Evolutionary conservation across 2,329 filamentous ascomycete genomes (phyloP), one percentile per base, ranked within the genome.

Genomic region (Trichoderma oligosporum): DNA sequence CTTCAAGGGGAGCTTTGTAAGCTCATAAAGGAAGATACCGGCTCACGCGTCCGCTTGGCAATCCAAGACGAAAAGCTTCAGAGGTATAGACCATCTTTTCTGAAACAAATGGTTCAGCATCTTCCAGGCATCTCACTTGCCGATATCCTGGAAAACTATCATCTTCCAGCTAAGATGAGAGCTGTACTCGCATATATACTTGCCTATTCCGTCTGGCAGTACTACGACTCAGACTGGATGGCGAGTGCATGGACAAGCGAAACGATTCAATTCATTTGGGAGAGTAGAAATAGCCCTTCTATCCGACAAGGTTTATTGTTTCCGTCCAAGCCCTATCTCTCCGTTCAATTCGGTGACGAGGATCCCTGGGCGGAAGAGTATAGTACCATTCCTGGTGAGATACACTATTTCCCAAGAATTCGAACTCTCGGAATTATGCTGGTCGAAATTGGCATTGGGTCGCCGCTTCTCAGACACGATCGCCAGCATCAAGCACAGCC

Each of bases 211-310:
- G 45, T 58, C 25, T 61, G 59, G 59, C 49, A 58, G 31, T 61
- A 55, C 41, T 61, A 61, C 31, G 59, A 61, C n/a, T 58, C 59
- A 2, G 56, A 61, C n/a, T 61, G 53, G 36, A 61, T 58, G 59
- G 48, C 38, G 24, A 33, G 33, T 20, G 36, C 24, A 22, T 61
- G 59, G 59, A 58, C 59, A 8, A 38, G 45, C 20, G 51, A 61
- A 8, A 31, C 59, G n/a, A 58, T 56, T 14, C 56, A 56, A 11
- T 54, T 54, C 18, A 44, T 35, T 18, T 14, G 11, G 9, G 44
- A 46, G 44, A 20, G 44, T 16, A 14, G 22, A 27, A 29, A 14
- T 4, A 46, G 11, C 7, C 12, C 9, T 29, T 5, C 20, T n/a
- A 27, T 20, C 14, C 4, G 4, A 11, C 44, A 46, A 25, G 27